Evolutionary conservation across 2,329 filamentous ascomycete genomes (phyloP).

Genomic region (Phialophora tarda): DNA sequence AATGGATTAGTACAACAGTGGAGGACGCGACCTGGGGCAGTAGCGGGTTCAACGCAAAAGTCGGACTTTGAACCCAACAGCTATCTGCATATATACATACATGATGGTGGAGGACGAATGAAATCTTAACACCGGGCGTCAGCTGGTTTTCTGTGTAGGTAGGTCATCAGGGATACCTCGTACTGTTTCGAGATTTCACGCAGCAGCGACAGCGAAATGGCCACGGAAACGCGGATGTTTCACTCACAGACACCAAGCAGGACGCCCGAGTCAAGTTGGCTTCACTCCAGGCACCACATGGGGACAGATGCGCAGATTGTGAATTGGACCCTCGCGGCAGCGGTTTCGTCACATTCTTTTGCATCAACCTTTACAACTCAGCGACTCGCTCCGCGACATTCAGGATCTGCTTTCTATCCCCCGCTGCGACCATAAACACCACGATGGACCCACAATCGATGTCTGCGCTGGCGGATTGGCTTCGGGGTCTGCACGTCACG

Average conservation of each 20-base stretch:
- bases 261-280: not conserved
- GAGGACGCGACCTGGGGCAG: not conserved
- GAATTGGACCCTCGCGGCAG: not conserved
- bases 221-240: not conserved
- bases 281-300: not conserved
- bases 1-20: not conserved
- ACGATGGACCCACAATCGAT: not conserved
- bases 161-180: not conserved
- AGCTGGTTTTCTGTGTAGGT: not conserved
- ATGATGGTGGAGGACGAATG: not conserved
- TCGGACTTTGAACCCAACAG: not conserved
- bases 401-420: not conserved
- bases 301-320: not conserved
- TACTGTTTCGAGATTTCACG: not conserved
- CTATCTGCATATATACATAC: not conserved
- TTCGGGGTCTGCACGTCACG: not conserved
- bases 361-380: not conserved
- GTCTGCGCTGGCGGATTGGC: not conserved
- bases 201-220: not conserved
- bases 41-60: not conserved
- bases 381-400: not conserved
- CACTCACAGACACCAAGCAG: not conserved
- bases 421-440: not conserved
- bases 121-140: not conserved
- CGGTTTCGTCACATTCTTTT: not conserved